These are phyloP conservation scores for Dianthus caryophyllus DNA, from an alignment of 148 eudicot species.

Conservation along the genomic window DNA sequence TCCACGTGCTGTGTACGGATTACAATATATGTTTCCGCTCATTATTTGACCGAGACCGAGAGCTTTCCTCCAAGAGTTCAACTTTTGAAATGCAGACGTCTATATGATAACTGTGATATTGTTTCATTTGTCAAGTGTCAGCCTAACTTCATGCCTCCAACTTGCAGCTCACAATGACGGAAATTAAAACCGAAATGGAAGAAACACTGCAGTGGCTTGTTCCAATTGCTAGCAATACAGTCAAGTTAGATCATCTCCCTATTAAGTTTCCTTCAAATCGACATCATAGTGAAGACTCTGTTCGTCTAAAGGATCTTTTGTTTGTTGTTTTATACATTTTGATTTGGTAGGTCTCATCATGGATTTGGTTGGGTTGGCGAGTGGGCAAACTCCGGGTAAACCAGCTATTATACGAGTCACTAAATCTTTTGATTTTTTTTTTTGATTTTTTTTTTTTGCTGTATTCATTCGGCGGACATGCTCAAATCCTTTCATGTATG, in stretches of 20 bases:
- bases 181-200: constrained; percentile 86
- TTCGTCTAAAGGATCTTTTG: constrained; percentile 10
- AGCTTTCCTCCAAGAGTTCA: not conserved
- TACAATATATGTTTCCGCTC: not conserved
- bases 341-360: constrained; percentile 63
- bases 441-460: constrained; percentile 22
- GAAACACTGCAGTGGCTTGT: constrained; percentile 84
- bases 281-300: not conserved
- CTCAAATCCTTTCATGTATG: not conserved
- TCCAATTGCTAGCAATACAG: constrained; percentile 73
- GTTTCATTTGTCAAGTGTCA: not conserved
- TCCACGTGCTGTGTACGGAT: not conserved
- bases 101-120: not conserved
- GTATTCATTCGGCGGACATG: too few species aligned
- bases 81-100: not conserved
- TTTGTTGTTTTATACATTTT: constrained; percentile 20
- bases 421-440: not conserved
- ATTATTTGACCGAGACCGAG: not conserved
- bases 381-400: constrained; percentile 86
- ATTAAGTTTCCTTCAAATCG: constrained; percentile 19
- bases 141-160: constrained; percentile 7
- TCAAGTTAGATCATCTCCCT: too few species aligned
- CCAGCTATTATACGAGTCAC: constrained; percentile 9
- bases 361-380: constrained; percentile 99
- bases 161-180: constrained; percentile 53